These are phyloP conservation scores for Nothophytophthora sp. DNA, from an alignment of 352 stramenopile genomes.

Conservation along the genomic window DNA sequence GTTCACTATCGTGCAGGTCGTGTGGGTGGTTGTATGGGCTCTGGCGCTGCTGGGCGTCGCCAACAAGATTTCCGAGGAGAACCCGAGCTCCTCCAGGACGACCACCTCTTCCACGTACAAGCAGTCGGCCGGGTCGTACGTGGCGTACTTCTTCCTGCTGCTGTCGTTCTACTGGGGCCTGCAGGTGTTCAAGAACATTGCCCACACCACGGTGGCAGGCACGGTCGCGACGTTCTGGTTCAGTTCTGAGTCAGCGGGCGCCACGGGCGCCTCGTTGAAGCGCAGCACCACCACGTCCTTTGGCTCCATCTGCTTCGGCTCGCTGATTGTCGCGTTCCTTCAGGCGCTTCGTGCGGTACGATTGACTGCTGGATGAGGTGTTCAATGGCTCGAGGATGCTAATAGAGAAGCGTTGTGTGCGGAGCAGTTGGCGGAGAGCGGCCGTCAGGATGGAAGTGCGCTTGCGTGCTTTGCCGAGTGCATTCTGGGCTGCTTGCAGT, in stretches of 20 bases:
- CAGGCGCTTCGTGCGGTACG: conserved; percentile 83
- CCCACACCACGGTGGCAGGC: conserved; percentile 92
- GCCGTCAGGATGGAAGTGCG: conserved; percentile 68
- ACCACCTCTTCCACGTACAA: conserved; percentile 31
- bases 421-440: conserved; percentile 64
- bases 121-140: conserved; percentile 34
- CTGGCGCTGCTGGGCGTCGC: conserved; percentile 88
- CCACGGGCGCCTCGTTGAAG: conserved; percentile 82
- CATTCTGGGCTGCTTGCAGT: conserved; percentile 80
- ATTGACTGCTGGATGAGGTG: background rate
- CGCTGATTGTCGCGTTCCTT: conserved; percentile 93
- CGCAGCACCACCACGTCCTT: conserved; percentile 92
- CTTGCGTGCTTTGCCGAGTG: conserved; percentile 83
- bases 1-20: conserved; percentile 89
- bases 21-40: conserved; percentile 90
- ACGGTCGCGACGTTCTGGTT: conserved; percentile 97
- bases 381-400: background rate
- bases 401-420: conserved; percentile 1
- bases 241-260: conserved; percentile 79
- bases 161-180: conserved; percentile 96
- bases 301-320: conserved; percentile 96
- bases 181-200: conserved; percentile 92
- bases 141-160: conserved; percentile 47
- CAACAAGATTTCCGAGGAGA: conserved; percentile 65
- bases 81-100: conserved; percentile 34